Conservation (phyloP, 129 eudicot species). For the Oenanthe sinensis region DNA sequence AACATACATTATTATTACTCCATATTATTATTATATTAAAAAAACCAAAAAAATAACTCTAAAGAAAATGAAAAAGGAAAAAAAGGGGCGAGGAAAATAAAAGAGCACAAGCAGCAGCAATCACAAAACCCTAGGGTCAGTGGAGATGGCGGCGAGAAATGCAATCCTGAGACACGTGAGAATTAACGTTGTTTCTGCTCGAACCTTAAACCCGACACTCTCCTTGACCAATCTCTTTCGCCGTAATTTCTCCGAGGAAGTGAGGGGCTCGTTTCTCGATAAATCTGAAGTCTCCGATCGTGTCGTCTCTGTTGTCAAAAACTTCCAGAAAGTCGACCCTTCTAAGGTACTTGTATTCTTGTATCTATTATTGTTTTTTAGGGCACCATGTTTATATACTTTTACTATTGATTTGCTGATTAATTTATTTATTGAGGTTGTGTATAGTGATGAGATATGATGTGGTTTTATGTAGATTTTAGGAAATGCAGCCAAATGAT, state of each 20-base stretch:
- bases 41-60: too few species aligned
- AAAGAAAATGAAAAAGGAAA: too few species aligned
- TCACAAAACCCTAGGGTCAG: not conserved
- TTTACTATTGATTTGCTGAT: not conserved
- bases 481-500: not conserved
- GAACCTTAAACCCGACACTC: slow-evolving; percentile 39
- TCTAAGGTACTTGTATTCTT: slow-evolving; percentile 48
- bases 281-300: slow-evolving; percentile 94
- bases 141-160: slow-evolving; percentile 62
- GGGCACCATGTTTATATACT: too few species aligned
- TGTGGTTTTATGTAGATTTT: not conserved
- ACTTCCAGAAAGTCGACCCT: slow-evolving; percentile 90
- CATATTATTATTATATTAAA: too few species aligned
- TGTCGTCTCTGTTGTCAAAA: slow-evolving; percentile 60
- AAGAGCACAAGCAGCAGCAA: too few species aligned
- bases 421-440: not conserved
- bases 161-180: slow-evolving; percentile 70
- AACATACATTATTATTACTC: too few species aligned
- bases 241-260: slow-evolving; percentile 70
- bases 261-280: slow-evolving; percentile 76
- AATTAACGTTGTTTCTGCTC: slow-evolving; percentile 32
- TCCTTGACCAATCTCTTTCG: slow-evolving; percentile 37
- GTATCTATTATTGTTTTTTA: not conserved
- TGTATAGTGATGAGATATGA: not conserved
- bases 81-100: too few species aligned